Evolutionary conservation across 345 rosid genomes (phyloP).

Genomic region (Raphanus raphanistrum): DNA sequence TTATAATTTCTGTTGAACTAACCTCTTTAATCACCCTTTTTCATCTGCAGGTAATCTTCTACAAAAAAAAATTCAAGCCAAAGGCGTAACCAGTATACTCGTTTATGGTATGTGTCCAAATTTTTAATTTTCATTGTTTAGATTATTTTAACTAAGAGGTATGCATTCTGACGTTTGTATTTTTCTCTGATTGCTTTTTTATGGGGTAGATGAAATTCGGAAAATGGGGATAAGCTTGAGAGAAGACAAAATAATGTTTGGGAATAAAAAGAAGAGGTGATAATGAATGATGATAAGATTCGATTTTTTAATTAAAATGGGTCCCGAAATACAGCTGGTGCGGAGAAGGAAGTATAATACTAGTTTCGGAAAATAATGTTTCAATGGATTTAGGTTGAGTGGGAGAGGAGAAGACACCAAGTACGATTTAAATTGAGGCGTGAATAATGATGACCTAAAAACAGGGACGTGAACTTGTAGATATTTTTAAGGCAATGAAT

Average conservation of each 20-base stretch:
- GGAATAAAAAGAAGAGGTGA: conserved; percentile 13
- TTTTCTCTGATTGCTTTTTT: neutral
- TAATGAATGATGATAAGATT: conserved; percentile 36
- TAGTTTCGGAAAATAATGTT: neutral
- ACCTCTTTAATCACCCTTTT: neutral
- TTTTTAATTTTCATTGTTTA: neutral
- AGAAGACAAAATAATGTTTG: conserved; percentile 31
- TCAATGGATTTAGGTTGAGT: conserved; percentile 22
- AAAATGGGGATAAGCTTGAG: conserved; percentile 28
- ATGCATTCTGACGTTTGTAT: neutral
- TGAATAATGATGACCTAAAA: neutral
- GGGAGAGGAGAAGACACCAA: conserved; percentile 25
- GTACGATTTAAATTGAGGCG: conserved; percentile 9
- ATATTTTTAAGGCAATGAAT: neutral
- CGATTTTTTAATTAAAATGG: conserved; percentile 25
- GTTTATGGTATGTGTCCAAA: conserved; percentile 13
- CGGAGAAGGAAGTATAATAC: neutral
- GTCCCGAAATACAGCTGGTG: conserved; percentile 33
- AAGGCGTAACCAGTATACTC: conserved; percentile 1
- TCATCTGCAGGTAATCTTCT: conserved; percentile 19
- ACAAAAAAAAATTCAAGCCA: neutral
- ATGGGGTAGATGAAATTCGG: conserved; percentile 2
- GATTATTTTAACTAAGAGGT: neutral
- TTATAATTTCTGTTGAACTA: conserved; percentile 11
- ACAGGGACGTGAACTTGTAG: neutral